Conservation (phyloP, 805 yeast genomes). For the Kurtzmaniella fragi region DNA sequence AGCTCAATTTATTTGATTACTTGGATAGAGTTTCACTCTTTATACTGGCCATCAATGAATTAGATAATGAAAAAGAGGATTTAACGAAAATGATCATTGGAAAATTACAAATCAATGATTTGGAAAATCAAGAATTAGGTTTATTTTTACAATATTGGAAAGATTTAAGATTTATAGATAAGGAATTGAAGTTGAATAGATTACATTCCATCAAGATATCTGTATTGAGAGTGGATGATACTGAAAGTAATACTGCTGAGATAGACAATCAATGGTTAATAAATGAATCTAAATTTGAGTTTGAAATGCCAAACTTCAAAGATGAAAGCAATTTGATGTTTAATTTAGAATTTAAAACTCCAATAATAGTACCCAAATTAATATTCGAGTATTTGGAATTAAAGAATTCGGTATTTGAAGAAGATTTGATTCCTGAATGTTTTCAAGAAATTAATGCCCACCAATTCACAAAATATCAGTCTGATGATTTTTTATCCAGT, state of each 20-base stretch:
- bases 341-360: too few relatives aligned
- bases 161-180: conserved; percentile 24
- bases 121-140: conserved; percentile 20
- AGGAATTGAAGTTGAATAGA: conserved; percentile 7
- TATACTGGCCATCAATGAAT: conserved; percentile 18
- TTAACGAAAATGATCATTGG: conserved; percentile 22
- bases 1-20: conserved; percentile 25
- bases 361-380: too few relatives aligned
- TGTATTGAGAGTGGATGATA: too few relatives aligned
- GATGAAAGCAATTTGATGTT: too few relatives aligned
- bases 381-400: too few relatives aligned
- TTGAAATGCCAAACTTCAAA: too few relatives aligned
- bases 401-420: too few relatives aligned
- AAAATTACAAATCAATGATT: conserved; percentile 21
- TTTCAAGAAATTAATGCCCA: conserved; percentile 3
- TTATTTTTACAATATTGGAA: conserved; percentile 33
- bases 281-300: too few relatives aligned
- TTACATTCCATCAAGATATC: too few relatives aligned
- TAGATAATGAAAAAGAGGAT: conserved; percentile 15
- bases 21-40: conserved; percentile 26
- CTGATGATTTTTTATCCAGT: background rate
- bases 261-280: too few relatives aligned
- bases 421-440: background rate
- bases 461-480: background rate
- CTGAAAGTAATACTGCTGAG: too few relatives aligned